phyloP scores from a whole-genome alignment of 208 protist genomes.

The Trypanosoma cruzi region DNA sequence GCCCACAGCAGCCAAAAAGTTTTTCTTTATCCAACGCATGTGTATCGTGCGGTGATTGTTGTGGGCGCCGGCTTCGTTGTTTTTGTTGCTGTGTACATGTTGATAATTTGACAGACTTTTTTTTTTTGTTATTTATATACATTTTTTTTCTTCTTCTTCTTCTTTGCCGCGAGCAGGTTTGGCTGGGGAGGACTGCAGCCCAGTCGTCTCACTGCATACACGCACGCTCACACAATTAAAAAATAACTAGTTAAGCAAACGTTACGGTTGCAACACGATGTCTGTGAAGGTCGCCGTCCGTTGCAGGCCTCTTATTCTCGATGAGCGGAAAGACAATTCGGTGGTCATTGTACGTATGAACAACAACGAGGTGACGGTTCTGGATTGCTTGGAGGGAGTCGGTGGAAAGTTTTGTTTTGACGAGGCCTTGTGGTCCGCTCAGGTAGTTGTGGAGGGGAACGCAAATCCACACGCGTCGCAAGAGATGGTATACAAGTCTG shows the following conservation, averaged over 20 bases:
- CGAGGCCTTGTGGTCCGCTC: constrained; percentile 67
- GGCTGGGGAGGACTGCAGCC: neutral
- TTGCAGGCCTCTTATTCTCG: constrained; percentile 57
- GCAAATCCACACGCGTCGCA: constrained; percentile 56
- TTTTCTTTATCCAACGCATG: neutral
- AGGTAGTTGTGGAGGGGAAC: constrained; percentile 33
- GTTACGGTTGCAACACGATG: constrained; percentile 30
- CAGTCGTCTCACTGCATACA: neutral
- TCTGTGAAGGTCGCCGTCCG: constrained; percentile 84
- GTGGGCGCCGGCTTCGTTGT: neutral
- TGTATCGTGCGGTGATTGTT: neutral
- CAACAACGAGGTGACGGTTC: constrained; percentile 46
- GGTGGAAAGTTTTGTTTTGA: constrained; percentile 71
- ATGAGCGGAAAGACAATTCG: constrained; percentile 47
- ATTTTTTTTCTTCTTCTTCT: neutral
- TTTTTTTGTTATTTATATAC: neutral
- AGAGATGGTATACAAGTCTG: constrained; percentile 55
- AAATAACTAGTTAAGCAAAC: neutral
- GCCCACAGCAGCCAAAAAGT: neutral
- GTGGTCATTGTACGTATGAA: constrained; percentile 74
- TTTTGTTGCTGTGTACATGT: neutral
- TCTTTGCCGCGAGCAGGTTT: neutral
- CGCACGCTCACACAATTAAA: neutral
- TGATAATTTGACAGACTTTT: neutral
- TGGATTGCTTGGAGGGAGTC: constrained; percentile 38